phyloP scores from a whole-genome alignment of 495 filamentous ascomycete genomes.

The Aspergillus saccharolyticus region DNA sequence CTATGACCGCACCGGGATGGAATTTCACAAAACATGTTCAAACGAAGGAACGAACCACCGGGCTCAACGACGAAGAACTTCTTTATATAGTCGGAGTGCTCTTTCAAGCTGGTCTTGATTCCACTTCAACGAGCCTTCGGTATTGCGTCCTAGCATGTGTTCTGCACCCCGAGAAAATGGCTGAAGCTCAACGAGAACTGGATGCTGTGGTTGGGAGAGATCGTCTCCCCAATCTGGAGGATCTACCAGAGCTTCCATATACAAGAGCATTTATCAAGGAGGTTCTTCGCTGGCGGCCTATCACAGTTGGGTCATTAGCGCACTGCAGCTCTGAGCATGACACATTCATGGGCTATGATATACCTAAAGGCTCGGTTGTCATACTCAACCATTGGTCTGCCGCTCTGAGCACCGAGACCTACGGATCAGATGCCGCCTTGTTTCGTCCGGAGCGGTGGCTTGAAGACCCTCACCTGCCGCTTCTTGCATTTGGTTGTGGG shows the following conservation, averaged over 20 bases:
- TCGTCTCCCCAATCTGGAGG: constrained; percentile 25
- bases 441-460: neutral
- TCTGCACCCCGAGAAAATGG: neutral
- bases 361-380: constrained; percentile 41
- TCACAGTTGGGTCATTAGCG: constrained; percentile 41
- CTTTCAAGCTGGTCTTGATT: neutral
- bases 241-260: constrained; percentile 33
- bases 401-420: neutral
- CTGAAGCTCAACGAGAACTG: constrained; percentile 45
- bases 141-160: neutral
- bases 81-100: neutral
- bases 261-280: constrained; percentile 40
- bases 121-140: neutral
- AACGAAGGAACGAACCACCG: neutral
- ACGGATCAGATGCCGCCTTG: neutral
- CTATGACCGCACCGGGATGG: neutral
- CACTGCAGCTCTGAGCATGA: constrained; percentile 52
- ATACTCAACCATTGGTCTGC: constrained; percentile 33
- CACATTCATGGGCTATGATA: constrained; percentile 27
- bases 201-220: constrained; percentile 42
- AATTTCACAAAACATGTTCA: neutral
- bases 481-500: neutral
- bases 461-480: neutral
- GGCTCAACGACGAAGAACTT: neutral
- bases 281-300: constrained; percentile 38